Evolutionary conservation across 208 protist species (phyloP).

Genomic region (Leishmania tropica): DNA sequence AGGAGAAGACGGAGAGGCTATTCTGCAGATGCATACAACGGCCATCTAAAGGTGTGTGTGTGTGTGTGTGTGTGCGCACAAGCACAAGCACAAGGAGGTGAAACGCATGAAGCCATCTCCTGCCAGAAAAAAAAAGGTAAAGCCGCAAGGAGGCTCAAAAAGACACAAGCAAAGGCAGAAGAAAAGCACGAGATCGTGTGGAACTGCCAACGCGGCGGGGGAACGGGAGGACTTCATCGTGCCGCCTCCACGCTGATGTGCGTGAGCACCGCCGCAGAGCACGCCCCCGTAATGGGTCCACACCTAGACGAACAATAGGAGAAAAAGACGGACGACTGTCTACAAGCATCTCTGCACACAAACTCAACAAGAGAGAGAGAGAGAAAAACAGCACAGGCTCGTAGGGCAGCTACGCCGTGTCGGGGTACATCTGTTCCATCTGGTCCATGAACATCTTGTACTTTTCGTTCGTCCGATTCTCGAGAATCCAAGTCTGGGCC

Average conservation of each 20-base stretch:
- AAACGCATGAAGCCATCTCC: neutral
- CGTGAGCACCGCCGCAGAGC: neutral
- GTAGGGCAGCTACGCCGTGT: neutral
- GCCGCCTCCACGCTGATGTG: neutral
- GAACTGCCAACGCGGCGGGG: neutral
- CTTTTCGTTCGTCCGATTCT: slow-evolving; percentile 34
- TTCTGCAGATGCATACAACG: neutral
- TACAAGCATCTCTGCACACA: neutral
- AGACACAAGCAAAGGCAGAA: neutral
- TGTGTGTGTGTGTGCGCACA: neutral
- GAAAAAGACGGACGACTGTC: neutral
- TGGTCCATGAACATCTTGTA: slow-evolving; percentile 32
- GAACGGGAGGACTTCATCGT: neutral
- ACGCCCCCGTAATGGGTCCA: neutral
- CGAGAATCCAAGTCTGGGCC: slow-evolving; percentile 24
- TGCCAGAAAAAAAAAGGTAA: neutral
- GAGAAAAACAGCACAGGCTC: neutral
- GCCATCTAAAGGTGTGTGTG: neutral
- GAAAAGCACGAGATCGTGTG: neutral
- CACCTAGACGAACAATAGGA: neutral
- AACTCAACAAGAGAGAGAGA: neutral
- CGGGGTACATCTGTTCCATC: slow-evolving; percentile 30
- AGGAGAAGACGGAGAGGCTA: neutral
- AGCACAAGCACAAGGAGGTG: neutral
- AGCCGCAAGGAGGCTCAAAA: neutral